These are phyloP conservation scores for Colletotrichum sp. DNA, from an alignment of 2,329 filamentous ascomycete species.

Conservation along the genomic window DNA sequence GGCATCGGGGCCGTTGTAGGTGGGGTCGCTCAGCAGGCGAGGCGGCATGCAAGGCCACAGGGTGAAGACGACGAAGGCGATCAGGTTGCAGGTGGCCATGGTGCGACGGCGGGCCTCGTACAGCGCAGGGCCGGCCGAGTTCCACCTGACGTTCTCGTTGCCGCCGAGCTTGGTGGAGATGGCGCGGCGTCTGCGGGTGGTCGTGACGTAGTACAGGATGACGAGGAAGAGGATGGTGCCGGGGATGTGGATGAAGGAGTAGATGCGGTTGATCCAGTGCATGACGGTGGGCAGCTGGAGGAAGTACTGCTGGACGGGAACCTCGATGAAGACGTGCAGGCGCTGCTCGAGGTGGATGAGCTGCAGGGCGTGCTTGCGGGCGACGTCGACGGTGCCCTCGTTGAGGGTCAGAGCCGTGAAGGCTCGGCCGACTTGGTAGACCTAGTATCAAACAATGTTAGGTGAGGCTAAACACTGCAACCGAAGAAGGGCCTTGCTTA, in stretches of 20 bases:
- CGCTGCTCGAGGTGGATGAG: slow-evolving; percentile 68
- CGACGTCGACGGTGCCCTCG: slow-evolving; percentile 70
- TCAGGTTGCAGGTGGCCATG: slow-evolving; percentile 58
- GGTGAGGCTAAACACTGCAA: neutral
- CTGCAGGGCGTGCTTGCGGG: slow-evolving; percentile 70
- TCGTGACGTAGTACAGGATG: slow-evolving; percentile 73
- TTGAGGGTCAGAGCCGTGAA: slow-evolving; percentile 73
- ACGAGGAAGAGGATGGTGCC: slow-evolving; percentile 72
- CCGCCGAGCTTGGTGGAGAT: slow-evolving; percentile 27
- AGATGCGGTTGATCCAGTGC: slow-evolving; percentile 73
- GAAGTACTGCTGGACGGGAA: slow-evolving; percentile 61
- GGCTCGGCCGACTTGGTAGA: slow-evolving; percentile 76
- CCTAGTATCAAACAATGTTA: slow-evolving; percentile 43
- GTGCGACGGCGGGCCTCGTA: slow-evolving; percentile 63
- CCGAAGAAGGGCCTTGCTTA: slow-evolving; percentile 44
- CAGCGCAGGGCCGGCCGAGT: slow-evolving; percentile 44
- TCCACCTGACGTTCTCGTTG: slow-evolving; percentile 28
- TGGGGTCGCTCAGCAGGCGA: slow-evolving; percentile 56
- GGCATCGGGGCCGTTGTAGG: slow-evolving; percentile 58
- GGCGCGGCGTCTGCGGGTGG: slow-evolving; percentile 56
- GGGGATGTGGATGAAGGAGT: slow-evolving; percentile 80
- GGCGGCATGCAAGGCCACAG: slow-evolving; percentile 61
- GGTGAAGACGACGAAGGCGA: slow-evolving; percentile 57
- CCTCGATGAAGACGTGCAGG: slow-evolving; percentile 69
- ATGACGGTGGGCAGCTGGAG: slow-evolving; percentile 57